Evolutionary conservation across 1,284 basidiomycete species (phyloP), one percentile per base, ranked within the genome.

Genomic region (Cutaneotrichosporon cavernicola): DNA sequence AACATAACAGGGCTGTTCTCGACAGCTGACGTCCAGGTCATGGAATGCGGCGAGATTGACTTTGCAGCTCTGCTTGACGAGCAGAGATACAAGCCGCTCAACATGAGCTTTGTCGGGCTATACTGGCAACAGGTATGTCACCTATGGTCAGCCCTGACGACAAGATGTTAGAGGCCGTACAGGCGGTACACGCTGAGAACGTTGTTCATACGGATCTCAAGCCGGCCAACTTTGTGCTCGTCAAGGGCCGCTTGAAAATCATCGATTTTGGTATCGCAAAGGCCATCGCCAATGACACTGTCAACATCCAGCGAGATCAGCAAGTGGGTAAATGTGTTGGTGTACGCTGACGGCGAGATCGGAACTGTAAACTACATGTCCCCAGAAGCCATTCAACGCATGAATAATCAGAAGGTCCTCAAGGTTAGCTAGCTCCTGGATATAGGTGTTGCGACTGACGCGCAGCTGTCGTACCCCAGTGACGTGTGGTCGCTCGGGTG

Each of bases 401-500:
- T 78, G 76, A 82, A 80, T 67, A 77, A 78, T 58, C 76, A 79
- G 64, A 77, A 76, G 53, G 76, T 80, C 7, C 66, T 80, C 21
- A 81, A 81, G 71, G 79, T 79, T 55, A 66, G 76, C 64, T 55
- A 66, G 76, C 64, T 14, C n/a, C 34, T 16, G 3, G 13, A 10
- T 52, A 1, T 32, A 31, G 14, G 0, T 4, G 18, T 10, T 30
- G 3, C 6, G 10, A 22, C 21, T 34, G n/a, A 59, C n/a, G 4
- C 30, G 49, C 66, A 74, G 67, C 76, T 75, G 52, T 76, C 76
- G 50, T 74, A 75, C 36, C 92, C 93, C 64, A 91, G 92, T 56
- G 96, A 99, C 80, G 86, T 97, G n/a, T 99, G 97, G 97, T 92
- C 95, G 18, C 83, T 98, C 18, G 97, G 95, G 1, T 98, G 96